Conservation (phyloP, 148 eudicot species). For the Rhododendron vialii region DNA sequence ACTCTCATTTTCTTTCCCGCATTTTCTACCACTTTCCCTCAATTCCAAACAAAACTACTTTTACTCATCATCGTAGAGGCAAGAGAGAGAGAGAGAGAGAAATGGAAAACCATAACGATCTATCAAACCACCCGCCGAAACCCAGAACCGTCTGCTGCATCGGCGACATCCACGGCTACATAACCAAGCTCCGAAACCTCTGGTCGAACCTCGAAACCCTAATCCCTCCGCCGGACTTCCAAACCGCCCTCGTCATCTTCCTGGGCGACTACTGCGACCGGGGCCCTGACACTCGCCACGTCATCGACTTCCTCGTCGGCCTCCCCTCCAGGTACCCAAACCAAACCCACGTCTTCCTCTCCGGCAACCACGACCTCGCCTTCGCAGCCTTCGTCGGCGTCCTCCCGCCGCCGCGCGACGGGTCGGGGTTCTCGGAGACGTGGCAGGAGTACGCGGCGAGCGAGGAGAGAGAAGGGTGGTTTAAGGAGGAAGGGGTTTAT, state of each 20-base stretch:
- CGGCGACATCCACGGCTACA: slow-evolving; percentile 81
- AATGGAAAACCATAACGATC: slow-evolving; percentile 7
- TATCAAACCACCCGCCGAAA: not conserved
- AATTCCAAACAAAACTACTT: too few species aligned
- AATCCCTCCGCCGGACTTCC: slow-evolving; percentile 49
- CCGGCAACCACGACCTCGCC: slow-evolving; percentile 80
- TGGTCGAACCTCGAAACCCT: slow-evolving; percentile 68
- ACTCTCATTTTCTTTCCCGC: too few species aligned
- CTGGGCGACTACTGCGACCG: slow-evolving; percentile 94
- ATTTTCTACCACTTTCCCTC: too few species aligned
- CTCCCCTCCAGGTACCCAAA: slow-evolving; percentile 60
- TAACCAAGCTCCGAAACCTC: slow-evolving; percentile 53
- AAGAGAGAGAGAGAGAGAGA: not conserved
- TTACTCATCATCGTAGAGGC: too few species aligned
- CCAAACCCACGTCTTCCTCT: slow-evolving; percentile 72
- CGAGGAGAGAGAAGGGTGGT: slow-evolving; percentile 95
- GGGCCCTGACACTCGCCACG: slow-evolving; percentile 61
- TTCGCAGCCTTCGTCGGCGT: slow-evolving; percentile 70
- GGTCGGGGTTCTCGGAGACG: slow-evolving; percentile 43
- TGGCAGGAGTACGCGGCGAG: slow-evolving; percentile 63
- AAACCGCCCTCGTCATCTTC: slow-evolving; percentile 55
- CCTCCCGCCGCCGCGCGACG: slow-evolving; percentile 47
- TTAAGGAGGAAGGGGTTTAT: slow-evolving; percentile 49
- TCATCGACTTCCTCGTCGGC: slow-evolving; percentile 59
- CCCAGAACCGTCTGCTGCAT: slow-evolving; percentile 55